phyloP scores from a whole-genome alignment of 129 eudicot genomes.

The Flaveria brownii region DNA sequence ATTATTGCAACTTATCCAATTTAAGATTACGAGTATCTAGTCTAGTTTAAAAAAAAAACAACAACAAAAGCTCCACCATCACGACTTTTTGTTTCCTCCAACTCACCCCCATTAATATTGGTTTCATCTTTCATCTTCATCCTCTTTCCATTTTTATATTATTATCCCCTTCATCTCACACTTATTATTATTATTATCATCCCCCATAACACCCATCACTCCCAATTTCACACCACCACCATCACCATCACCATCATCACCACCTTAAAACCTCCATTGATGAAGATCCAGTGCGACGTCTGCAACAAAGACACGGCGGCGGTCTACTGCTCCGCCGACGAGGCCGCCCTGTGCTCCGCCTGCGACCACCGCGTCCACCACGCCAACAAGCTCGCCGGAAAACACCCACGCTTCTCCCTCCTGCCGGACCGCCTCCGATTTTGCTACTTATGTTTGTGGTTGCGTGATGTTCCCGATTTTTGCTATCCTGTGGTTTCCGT shows the following conservation, averaged over 20 bases:
- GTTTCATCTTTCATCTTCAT: constrained; percentile 29
- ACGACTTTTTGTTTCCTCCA: constrained; percentile 25
- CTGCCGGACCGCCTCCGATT: too few species aligned
- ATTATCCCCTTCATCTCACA: background rate
- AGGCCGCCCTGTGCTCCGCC: constrained; percentile 77
- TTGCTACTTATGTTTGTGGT: too few species aligned
- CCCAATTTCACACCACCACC: constrained; percentile 15
- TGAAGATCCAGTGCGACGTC: constrained; percentile 96
- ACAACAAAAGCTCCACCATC: constrained; percentile 15
- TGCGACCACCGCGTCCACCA: constrained; percentile 94
- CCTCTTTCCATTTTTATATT: constrained; percentile 24
- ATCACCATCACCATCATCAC: constrained; percentile 2
- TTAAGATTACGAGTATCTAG: background rate
- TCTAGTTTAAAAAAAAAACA: background rate
- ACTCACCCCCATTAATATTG: constrained; percentile 21
- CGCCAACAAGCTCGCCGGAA: constrained; percentile 93
- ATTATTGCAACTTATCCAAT: background rate
- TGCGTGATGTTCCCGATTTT: too few species aligned
- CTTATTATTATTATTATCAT: background rate
- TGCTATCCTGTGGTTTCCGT: too few species aligned
- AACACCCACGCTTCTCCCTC: constrained; percentile 85
- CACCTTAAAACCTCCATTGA: constrained; percentile 11
- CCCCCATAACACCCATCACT: constrained; percentile 20
- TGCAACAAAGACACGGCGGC: constrained; percentile 69
- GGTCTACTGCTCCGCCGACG: constrained; percentile 74